Percentiles rank a stretch among this genome's conserved stretches.
phyloP scores from a whole-genome alignment of 768 basidiomycete species.

The Pulveroboletus sp. region DNA sequence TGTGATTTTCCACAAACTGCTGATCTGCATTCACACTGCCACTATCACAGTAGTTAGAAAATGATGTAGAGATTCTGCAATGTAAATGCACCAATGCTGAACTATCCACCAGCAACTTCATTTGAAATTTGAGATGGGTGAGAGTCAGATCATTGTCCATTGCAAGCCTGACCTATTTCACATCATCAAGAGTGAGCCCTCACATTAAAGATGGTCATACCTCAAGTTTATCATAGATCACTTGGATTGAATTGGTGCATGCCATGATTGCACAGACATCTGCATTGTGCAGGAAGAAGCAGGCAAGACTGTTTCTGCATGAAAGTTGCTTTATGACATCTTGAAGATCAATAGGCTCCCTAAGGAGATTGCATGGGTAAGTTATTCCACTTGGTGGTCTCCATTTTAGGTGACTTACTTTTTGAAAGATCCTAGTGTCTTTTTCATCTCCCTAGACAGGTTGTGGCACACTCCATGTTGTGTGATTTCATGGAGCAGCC shows the following conservation, averaged over 20 bases:
- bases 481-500: constrained; percentile 10
- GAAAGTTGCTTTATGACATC: constrained; percentile 3
- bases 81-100: no score
- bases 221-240: constrained; percentile 4
- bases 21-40: no score
- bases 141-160: no score
- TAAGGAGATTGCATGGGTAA: neutral
- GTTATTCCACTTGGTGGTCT: neutral
- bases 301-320: neutral
- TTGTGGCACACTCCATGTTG: neutral
- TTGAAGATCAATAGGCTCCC: constrained; percentile 11
- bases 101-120: no score
- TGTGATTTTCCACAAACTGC: no score
- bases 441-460: constrained; percentile 5
- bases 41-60: no score
- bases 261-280: constrained; percentile 6
- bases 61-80: no score
- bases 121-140: no score
- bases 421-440: neutral
- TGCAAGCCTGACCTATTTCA: no score
- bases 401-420: neutral
- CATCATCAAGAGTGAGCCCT: no score
- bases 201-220: no score
- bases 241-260: constrained; percentile 11
- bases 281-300: constrained; percentile 10